These are phyloP conservation scores for Fusarium globosum DNA, from an alignment of 2,329 filamentous ascomycete species.

Conservation along the genomic window DNA sequence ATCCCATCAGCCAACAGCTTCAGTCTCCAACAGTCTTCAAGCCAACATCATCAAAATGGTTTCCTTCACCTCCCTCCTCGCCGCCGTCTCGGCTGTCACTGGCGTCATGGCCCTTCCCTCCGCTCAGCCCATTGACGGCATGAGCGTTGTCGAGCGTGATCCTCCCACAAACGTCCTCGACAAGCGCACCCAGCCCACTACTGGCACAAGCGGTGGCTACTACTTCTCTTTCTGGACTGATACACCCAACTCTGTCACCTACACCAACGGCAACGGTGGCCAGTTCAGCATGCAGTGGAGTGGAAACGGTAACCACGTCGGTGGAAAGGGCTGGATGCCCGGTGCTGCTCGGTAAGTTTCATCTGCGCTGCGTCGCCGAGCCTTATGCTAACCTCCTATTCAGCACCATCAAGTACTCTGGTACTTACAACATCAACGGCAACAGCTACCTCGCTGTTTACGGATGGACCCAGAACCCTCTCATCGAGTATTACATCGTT, in stretches of 20 bases:
- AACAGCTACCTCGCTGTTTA: slow-evolving; percentile 54
- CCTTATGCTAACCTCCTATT: not conserved
- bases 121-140: not conserved
- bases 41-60: slow-evolving; percentile 29
- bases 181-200: slow-evolving; percentile 50
- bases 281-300: slow-evolving; percentile 59
- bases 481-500: slow-evolving; percentile 55
- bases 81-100: slow-evolving; percentile 32
- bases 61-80: slow-evolving; percentile 38
- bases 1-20: not conserved
- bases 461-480: slow-evolving; percentile 53
- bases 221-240: slow-evolving; percentile 64
- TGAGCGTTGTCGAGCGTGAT: not conserved
- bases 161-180: slow-evolving; percentile 37
- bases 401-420: slow-evolving; percentile 45
- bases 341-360: slow-evolving; percentile 47
- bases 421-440: slow-evolving; percentile 48
- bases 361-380: not conserved
- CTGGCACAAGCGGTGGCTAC: slow-evolving; percentile 52
- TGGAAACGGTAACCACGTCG: slow-evolving; percentile 45
- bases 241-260: slow-evolving; percentile 55
- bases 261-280: slow-evolving; percentile 57
- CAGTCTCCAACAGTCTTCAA: not conserved
- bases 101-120: slow-evolving; percentile 37
- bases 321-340: slow-evolving; percentile 43